Base-by-base conservation (phyloP, 1,139 yeast genomes). In the Suhomyces taliae region DNA sequence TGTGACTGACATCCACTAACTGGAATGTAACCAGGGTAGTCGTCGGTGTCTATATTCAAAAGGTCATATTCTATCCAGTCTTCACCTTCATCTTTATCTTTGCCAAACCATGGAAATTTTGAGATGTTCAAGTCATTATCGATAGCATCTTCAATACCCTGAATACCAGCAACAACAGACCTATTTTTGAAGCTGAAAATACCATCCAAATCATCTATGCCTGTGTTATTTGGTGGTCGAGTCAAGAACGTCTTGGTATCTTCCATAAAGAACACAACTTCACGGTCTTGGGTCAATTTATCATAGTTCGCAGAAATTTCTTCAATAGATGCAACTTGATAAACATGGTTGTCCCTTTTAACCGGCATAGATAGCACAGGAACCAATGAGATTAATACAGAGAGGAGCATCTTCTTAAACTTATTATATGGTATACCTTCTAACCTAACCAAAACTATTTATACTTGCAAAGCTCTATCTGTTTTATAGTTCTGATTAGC, bases 1-100 rank as follows among this genome's bases (percentile, higher is more conserved):
- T 58, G 63, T 2, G 66, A 60, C 34, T 60, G 65, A 40, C 68
- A 64, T 1, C 60, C 50, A 39, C 64, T 61, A 3, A 59, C 54
- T 1, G 68, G 67, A 38, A 64, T 51, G 27, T 47, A 53, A 3
- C 65, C 66, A 2, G 61, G 59, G 37, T 59, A 63, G 8, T 37
- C 44, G 4, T 34, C 41, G 0, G 35, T 29, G 6, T 44, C 36
- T 3, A 39, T 27, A 15, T 55, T 44, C 9, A 44, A 44, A 10
- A 43, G 36, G 8, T 37, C 34, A 24, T 37, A 50, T 40, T 62
- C 62, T 6, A 58, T 44, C 65, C 65, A 62, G 6, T 56, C 53
- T 26, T 31, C 11, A 8, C 4, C 19, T 4, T 19, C 10, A 7
- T 19, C 24, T 4, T 19, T 7, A 7, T 19, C 24, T 12, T 34